These are phyloP conservation scores for Dryas alaskensis DNA, from an alignment of 306 rosid species.

Conservation along the genomic window DNA sequence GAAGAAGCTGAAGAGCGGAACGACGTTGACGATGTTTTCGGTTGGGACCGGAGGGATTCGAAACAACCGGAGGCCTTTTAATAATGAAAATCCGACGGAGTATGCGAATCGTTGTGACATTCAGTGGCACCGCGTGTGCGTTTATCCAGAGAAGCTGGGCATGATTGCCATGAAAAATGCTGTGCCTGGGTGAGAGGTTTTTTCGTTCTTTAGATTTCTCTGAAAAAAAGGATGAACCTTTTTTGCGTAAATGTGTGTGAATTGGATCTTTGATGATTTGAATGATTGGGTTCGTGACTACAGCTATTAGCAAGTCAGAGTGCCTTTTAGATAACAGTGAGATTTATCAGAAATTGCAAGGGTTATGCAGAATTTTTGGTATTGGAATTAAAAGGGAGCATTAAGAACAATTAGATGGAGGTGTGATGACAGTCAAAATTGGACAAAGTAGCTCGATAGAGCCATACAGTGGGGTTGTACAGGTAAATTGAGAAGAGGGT, in stretches of 20 bases:
- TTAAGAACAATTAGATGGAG: not conserved
- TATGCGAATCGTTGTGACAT: conserved; percentile 64
- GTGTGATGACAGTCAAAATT: not conserved
- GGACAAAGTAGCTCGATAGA: not conserved
- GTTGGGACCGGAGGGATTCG: conserved; percentile 92
- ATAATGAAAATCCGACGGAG: conserved; percentile 65
- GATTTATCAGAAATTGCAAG: not conserved
- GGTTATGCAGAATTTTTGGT: not conserved
- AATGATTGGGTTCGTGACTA: not conserved
- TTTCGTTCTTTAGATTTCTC: conserved; percentile 6
- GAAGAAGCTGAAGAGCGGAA: conserved; percentile 70
- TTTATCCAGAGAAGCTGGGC: conserved; percentile 66
- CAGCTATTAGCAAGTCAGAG: not conserved
- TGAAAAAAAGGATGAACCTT: not conserved
- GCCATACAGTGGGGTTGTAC: not conserved
- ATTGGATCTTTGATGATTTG: not conserved
- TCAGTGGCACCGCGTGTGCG: conserved; percentile 90
- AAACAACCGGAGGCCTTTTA: conserved; percentile 74
- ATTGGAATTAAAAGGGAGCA: not conserved
- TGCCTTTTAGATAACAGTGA: not conserved
- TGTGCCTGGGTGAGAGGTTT: conserved; percentile 51
- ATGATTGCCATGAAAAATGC: conserved; percentile 40
- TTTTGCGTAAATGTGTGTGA: not conserved
- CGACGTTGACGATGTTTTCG: conserved; percentile 55
- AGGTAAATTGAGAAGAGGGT: not conserved